Conservation (phyloP, 1,139 yeast genomes). For the Lodderomyces orthopsilosis region DNA sequence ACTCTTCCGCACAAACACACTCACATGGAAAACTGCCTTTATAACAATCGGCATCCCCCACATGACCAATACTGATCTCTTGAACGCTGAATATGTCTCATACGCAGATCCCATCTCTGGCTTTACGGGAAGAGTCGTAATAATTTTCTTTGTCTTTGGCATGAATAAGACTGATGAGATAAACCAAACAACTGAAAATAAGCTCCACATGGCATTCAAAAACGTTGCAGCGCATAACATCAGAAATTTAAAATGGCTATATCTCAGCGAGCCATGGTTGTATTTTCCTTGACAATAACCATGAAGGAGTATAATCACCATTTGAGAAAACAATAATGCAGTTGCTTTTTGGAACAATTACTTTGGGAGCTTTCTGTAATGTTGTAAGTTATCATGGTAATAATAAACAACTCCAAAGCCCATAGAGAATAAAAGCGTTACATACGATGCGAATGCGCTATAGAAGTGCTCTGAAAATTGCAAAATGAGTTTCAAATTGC, state of each 20-base stretch:
- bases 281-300: background rate
- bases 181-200: conserved; percentile 14
- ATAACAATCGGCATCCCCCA: conserved; percentile 25
- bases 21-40: conserved; percentile 3
- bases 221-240: background rate
- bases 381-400: conserved; percentile 24
- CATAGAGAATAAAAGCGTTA: conserved; percentile 32
- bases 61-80: conserved; percentile 28
- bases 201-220: background rate
- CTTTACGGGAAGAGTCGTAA: conserved; percentile 24
- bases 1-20: background rate
- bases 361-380: conserved; percentile 28
- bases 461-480: conserved; percentile 5
- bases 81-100: conserved; percentile 25
- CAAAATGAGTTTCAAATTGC: conserved; percentile 7
- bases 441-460: conserved; percentile 12
- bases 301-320: conserved; percentile 8
- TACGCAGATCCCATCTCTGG: conserved; percentile 15
- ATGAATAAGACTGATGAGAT: conserved; percentile 24
- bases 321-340: conserved; percentile 15
- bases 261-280: background rate
- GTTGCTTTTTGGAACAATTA: conserved; percentile 18
- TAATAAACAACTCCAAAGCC: conserved; percentile 40
- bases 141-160: conserved; percentile 29
- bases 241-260: background rate